Base-by-base conservation (phyloP, 306 rosid species). In the Albizia julibrissin region DNA sequence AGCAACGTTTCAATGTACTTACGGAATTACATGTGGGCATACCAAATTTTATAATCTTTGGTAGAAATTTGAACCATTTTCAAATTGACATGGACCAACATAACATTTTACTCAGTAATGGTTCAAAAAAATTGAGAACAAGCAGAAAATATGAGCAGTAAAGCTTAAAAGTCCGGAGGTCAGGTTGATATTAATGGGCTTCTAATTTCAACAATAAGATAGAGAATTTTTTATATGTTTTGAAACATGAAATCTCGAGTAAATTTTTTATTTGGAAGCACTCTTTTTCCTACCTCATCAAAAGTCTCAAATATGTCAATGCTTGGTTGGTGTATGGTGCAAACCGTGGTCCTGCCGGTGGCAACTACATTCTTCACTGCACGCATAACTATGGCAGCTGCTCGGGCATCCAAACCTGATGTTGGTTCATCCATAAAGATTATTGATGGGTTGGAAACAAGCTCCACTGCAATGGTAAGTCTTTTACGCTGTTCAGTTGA, bases 401-500 rank as follows among this genome's bases (percentile, higher is more conserved):
- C 90, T 56, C 95, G 88, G 6, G 94, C 95, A 88, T 92, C 95
- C 85, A 92, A 87, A 33, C 97, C 95, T 19, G 95, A 91, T 56
- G 97, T 92, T 49, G 97, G 97, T 79, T 92, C 97, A 80, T 91
- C 97, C 97, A 92, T 92, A 83, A 92, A 91, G 79, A 92, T 89
- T 80, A 92, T 92, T 14, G 95, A 91, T 74, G 97, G 97, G 86
- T 92, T 92, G 78, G 97, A 90, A 69, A 92, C 90, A 69, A 92
- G 92, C 86, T 92, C 97, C 84, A 92, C 97, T 21, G 95, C 97
- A 75, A 92, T 89, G 49, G 97, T 92, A 62, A 92, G 90, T 56
- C 97, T 86, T 85, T 92, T 92, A 22, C 95, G 92, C 56, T 89
- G 97, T 84, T 92, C 95, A 0, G 97, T 92, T 18, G 97, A 92